Evolutionary conservation across 139 green algal genomes (phyloP).

Genomic region (Micractinium sp.): DNA sequence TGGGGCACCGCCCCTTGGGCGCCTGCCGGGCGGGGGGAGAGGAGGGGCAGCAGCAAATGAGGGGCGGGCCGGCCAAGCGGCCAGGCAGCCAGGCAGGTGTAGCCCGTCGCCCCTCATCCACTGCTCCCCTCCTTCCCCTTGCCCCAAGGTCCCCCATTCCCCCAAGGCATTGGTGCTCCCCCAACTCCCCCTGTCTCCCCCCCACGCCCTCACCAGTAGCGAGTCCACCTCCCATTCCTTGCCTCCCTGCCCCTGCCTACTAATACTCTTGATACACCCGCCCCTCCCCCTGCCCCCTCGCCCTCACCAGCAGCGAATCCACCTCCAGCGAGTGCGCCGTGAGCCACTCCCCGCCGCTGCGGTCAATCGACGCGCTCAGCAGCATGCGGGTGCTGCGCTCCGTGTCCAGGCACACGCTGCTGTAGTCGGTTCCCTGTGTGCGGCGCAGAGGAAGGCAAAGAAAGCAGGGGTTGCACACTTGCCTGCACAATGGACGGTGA

Average conservation of each 20-base stretch:
- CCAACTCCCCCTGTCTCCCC: too few relatives aligned
- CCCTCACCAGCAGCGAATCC: slow-evolving; percentile 37
- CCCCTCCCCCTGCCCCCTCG: too few relatives aligned
- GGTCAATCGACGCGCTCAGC: slow-evolving; percentile 40
- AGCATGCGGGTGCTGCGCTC: slow-evolving; percentile 50
- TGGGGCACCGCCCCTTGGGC: slow-evolving; percentile 16
- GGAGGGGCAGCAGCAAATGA: background rate
- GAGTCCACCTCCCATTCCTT: too few relatives aligned
- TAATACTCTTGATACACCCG: too few relatives aligned
- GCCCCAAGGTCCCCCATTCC: too few relatives aligned
- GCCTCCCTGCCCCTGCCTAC: too few relatives aligned
- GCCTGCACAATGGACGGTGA: too few relatives aligned
- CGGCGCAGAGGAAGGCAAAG: too few relatives aligned
- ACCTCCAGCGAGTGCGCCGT: slow-evolving; percentile 51
- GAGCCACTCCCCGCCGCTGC: slow-evolving; percentile 46
- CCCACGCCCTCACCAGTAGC: too few relatives aligned
- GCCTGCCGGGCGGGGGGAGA: background rate
- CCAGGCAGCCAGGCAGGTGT: background rate
- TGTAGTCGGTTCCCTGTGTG: slow-evolving; percentile 22
- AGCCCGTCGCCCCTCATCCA: background rate
- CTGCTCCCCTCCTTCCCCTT: background rate
- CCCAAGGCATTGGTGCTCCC: too few relatives aligned
- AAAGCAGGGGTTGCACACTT: too few relatives aligned
- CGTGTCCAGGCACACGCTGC: slow-evolving; percentile 40
- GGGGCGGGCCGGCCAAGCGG: background rate